Evolutionary conservation across 768 basidiomycete species (phyloP).

Genomic region (Thelephora aurantiotincta): DNA sequence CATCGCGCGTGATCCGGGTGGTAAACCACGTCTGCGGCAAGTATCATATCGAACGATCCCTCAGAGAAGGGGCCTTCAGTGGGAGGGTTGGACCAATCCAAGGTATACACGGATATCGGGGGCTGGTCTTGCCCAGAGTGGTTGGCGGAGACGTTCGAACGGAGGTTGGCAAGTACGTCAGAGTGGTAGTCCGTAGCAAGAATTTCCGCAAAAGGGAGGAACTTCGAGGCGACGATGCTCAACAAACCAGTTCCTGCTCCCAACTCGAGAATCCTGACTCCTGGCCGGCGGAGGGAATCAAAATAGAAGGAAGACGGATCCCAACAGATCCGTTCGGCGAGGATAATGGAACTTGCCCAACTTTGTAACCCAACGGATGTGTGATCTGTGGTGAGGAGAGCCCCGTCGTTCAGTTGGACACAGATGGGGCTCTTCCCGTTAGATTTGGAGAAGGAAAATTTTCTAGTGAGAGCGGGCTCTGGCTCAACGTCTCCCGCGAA

Average conservation of each 20-base stretch:
- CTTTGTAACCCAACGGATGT: constrained; percentile 76
- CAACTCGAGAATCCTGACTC: constrained; percentile 46
- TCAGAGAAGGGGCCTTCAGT: constrained; percentile 18
- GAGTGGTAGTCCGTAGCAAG: constrained; percentile 72
- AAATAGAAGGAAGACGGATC: constrained; percentile 29
- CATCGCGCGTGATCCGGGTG: constrained; percentile 53
- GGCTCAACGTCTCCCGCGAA: constrained; percentile 30
- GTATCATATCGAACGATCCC: constrained; percentile 48
- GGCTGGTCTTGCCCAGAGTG: constrained; percentile 13
- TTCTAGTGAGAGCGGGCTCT: constrained; percentile 31
- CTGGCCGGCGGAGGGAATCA: not conserved
- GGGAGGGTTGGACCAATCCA: constrained; percentile 53
- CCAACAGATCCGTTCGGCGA: constrained; percentile 48
- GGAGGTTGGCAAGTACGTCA: constrained; percentile 57
- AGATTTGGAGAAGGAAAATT: constrained; percentile 30
- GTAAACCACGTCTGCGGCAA: constrained; percentile 75
- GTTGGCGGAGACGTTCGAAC: constrained; percentile 44
- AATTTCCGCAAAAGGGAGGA: constrained; percentile 25
- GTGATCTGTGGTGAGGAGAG: constrained; percentile 49
- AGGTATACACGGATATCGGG: constrained; percentile 28
- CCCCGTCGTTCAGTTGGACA: constrained; percentile 44
- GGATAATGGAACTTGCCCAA: constrained; percentile 67
- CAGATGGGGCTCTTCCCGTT: constrained; percentile 14
- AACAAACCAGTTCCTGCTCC: constrained; percentile 77
- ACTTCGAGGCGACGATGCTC: constrained; percentile 50